A percentile compares a stretch with the other conserved stretches of the same genome.
These are phyloP conservation scores for Thinopyrum elongatum DNA, from an alignment of 176 grass and related monocot species.

Conservation along the genomic window DNA sequence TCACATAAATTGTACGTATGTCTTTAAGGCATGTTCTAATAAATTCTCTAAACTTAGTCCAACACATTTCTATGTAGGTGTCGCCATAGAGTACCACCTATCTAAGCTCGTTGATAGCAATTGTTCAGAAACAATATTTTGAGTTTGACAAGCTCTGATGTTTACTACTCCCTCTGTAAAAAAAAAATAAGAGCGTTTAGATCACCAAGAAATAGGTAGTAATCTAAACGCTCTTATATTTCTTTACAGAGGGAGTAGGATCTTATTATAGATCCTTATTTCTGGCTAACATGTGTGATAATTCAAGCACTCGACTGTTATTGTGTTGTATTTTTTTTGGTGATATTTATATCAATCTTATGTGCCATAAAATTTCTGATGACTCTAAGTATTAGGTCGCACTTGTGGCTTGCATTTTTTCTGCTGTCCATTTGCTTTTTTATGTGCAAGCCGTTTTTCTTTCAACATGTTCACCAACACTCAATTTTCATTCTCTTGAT, in stretches of 20 bases:
- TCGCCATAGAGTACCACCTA: background rate
- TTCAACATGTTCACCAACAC: background rate
- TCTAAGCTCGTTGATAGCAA: background rate
- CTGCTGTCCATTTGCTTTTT: background rate
- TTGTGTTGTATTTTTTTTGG: too few relatives aligned
- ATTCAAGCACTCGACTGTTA: too few relatives aligned
- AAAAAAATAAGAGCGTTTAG: too few relatives aligned
- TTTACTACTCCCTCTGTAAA: background rate
- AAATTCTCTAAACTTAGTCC: background rate
- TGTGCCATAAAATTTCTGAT: too few relatives aligned
- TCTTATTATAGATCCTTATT: too few relatives aligned
- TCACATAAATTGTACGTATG: too few relatives aligned
- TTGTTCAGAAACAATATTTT: background rate
- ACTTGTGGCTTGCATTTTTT: background rate
- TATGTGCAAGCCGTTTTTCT: background rate
- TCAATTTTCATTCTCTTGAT: background rate
- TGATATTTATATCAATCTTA: too few relatives aligned
- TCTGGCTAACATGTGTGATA: background rate
- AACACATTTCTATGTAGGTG: background rate
- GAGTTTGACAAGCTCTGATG: background rate
- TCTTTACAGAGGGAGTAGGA: too few relatives aligned
- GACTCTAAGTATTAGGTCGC: too few relatives aligned
- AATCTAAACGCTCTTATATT: too few relatives aligned
- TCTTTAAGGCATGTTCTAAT: too few relatives aligned
- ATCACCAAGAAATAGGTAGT: too few relatives aligned